Evolutionary conservation across 768 basidiomycete genomes (phyloP).

Genomic region (Gymnopilus dilepis): DNA sequence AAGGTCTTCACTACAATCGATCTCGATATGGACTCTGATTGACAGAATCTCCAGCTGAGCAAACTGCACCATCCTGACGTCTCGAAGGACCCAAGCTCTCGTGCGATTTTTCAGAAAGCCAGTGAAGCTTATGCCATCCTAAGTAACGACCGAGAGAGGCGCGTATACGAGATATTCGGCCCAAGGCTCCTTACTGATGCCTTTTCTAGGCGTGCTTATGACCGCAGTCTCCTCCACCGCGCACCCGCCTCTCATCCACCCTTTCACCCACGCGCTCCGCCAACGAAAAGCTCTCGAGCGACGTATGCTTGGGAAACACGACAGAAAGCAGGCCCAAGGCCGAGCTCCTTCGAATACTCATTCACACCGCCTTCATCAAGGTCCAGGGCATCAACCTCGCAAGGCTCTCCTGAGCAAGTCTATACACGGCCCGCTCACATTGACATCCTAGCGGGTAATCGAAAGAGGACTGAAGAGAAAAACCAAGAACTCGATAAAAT

Average conservation of each 20-base stretch:
- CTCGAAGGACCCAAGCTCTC: constrained; percentile 46
- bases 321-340: constrained; percentile 23
- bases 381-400: constrained; percentile 7
- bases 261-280: constrained; percentile 32
- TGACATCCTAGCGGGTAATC: constrained; percentile 27
- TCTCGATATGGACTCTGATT: neutral
- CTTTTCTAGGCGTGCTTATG: constrained; percentile 45
- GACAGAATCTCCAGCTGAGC: constrained; percentile 38
- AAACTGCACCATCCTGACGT: constrained; percentile 56
- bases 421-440: constrained; percentile 23
- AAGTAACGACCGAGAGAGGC: constrained; percentile 50
- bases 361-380: constrained; percentile 25
- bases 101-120: constrained; percentile 42
- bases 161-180: neutral
- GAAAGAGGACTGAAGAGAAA: constrained; percentile 30
- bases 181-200: neutral
- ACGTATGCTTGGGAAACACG: constrained; percentile 47
- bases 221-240: constrained; percentile 43
- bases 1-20: constrained; percentile 11
- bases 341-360: constrained; percentile 30
- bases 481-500: constrained; percentile 33
- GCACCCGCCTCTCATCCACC: constrained; percentile 21
- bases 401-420: constrained; percentile 12
- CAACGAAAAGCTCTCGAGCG: constrained; percentile 37
- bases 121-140: constrained; percentile 52